Evolutionary conservation across 169 alveolate species (phyloP).

Genomic region (Fabrea salina): DNA sequence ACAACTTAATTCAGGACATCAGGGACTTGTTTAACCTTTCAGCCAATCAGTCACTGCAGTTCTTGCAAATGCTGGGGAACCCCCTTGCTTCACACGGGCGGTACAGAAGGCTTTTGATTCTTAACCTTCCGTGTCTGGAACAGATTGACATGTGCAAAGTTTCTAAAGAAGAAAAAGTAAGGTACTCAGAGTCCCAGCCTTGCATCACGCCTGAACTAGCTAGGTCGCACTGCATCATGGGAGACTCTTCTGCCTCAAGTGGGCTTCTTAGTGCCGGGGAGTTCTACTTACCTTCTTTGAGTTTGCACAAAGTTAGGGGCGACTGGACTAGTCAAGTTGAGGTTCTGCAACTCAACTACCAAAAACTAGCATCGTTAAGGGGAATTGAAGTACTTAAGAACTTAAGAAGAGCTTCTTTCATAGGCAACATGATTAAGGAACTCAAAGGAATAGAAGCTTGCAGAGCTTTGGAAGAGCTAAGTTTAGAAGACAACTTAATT

Average conservation of each 20-base stretch:
- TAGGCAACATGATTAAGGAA: constrained; percentile 67
- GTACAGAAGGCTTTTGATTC: not conserved
- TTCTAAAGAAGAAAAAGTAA: constrained; percentile 25
- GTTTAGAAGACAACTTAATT: constrained; percentile 75
- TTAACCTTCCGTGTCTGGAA: not conserved
- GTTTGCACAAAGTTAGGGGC: not conserved
- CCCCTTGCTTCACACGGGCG: not conserved
- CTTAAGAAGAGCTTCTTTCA: constrained; percentile 62
- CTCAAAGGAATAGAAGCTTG: constrained; percentile 66
- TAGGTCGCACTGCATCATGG: not conserved
- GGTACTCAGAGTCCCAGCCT: not conserved
- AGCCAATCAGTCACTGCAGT: not conserved
- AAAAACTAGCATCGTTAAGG: constrained; percentile 56
- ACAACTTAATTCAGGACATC: not conserved
- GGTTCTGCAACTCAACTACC: constrained; percentile 56
- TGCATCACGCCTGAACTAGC: not conserved
- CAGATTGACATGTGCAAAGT: constrained; percentile 3
- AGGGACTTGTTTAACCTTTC: not conserved
- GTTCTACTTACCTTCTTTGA: not conserved
- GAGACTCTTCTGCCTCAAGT: not conserved
- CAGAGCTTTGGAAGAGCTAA: constrained; percentile 67
- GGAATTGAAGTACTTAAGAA: constrained; percentile 60
- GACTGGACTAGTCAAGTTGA: constrained; percentile 60
- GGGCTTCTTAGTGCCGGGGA: not conserved
- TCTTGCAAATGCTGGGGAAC: not conserved